Percentiles rank a stretch among this genome's conserved stretches.
These are phyloP conservation scores for Phytophthora pisi DNA, from an alignment of 352 stramenopile genomes.

Conservation along the genomic window DNA sequence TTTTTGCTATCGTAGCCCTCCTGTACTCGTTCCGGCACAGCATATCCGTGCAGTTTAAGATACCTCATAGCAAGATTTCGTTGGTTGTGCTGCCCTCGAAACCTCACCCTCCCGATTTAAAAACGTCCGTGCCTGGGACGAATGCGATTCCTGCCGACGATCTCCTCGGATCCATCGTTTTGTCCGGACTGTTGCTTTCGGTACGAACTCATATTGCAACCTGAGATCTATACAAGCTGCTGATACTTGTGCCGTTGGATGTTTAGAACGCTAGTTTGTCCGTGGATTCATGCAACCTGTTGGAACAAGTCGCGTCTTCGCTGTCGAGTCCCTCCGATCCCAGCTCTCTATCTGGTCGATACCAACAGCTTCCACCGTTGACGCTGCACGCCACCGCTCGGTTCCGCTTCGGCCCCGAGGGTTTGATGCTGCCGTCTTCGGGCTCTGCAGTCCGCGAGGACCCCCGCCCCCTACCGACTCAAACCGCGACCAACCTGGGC, in stretches of 20 bases:
- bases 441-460: conserved; percentile 3
- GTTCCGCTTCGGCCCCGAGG: conserved; percentile 23
- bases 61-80: conserved; percentile 30
- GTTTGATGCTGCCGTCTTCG: conserved; percentile 11
- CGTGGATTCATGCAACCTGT: conserved; percentile 21
- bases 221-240: background rate
- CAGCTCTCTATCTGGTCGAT: background rate
- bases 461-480: conserved; percentile 9
- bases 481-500: conserved; percentile 2
- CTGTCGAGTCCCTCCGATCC: background rate
- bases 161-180: conserved; percentile 35
- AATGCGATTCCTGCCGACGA: conserved; percentile 7
- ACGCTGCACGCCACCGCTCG: conserved; percentile 35
- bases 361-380: conserved; percentile 35
- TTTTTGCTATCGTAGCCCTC: conserved; percentile 28
- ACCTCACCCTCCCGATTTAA: background rate
- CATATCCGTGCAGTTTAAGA: conserved; percentile 25
- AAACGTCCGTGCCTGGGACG: background rate
- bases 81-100: conserved; percentile 28
- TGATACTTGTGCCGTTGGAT: background rate
- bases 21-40: conserved; percentile 44
- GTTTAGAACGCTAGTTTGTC: conserved; percentile 52
- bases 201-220: conserved; percentile 24
- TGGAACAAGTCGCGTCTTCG: conserved; percentile 1
- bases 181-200: conserved; percentile 52